Evolutionary conservation across 1,284 basidiomycete genomes (phyloP).

Genomic region (Ustilago tritici): DNA sequence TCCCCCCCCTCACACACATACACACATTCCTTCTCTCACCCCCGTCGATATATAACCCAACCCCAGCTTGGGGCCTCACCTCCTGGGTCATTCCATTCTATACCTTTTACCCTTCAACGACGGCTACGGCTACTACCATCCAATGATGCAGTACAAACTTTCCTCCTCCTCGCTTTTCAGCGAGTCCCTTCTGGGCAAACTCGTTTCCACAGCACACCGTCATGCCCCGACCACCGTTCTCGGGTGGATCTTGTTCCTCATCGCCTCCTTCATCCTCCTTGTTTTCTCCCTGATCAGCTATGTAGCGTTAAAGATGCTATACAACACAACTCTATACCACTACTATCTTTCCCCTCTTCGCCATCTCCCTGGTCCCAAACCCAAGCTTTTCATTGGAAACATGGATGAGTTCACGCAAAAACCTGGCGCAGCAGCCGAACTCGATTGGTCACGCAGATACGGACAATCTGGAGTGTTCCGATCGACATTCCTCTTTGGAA

Average conservation of each 20-base stretch:
- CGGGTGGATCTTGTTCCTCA: conserved; percentile 9
- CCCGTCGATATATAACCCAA: neutral
- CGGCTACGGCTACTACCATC: neutral
- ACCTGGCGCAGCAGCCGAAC: conserved; percentile 35
- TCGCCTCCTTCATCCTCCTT: neutral
- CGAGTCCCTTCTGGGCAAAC: conserved; percentile 28
- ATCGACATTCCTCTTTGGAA: conserved; percentile 44
- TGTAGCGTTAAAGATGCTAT: conserved; percentile 25
- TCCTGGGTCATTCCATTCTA: neutral
- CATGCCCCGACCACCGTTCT: conserved; percentile 20
- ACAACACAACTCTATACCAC: conserved; percentile 41
- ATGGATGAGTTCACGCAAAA: conserved; percentile 34
- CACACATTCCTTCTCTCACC: neutral
- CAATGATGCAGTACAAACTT: conserved; percentile 32
- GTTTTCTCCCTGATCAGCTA: conserved; percentile 14
- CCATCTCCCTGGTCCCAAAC: conserved; percentile 48
- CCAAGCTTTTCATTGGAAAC: conserved; percentile 43
- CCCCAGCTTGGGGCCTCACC: neutral
- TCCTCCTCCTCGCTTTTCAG: conserved; percentile 19
- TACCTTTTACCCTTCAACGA: neutral
- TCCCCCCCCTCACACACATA: too few relatives aligned
- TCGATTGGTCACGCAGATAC: conserved; percentile 43
- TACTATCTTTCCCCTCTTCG: conserved; percentile 45
- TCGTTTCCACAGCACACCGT: conserved; percentile 13
- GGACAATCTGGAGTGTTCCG: conserved; percentile 36